phyloP scores from a whole-genome alignment of 202 grass and related monocot genomes.

The Hordeum pubiflorum region DNA sequence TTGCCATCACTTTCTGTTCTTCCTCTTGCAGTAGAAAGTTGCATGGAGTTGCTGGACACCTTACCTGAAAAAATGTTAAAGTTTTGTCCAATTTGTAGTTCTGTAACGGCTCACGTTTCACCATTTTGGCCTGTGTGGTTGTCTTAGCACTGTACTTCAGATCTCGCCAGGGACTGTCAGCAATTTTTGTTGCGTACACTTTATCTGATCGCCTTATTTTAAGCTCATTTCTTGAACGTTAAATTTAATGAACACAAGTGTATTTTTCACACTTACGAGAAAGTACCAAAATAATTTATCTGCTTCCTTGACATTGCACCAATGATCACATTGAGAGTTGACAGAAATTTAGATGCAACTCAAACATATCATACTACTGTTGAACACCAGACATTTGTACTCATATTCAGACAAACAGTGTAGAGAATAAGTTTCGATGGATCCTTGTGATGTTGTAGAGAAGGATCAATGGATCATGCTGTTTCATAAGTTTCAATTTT shows the following conservation, averaged over 20 bases:
- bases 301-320: not conserved
- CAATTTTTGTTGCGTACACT: not conserved
- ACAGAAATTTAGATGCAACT: not conserved
- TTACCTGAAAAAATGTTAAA: not conserved
- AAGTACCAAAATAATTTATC: not conserved
- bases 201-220: not conserved
- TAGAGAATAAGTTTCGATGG: not conserved
- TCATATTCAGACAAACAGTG: not conserved
- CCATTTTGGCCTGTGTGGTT: not conserved
- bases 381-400: not conserved
- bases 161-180: not conserved
- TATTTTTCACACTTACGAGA: not conserved
- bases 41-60: not conserved
- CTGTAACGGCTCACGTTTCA: not conserved
- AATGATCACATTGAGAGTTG: not conserved
- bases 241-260: not conserved
- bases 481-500: not conserved
- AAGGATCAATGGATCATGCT: not conserved
- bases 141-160: not conserved
- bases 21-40: constrained; percentile 8
- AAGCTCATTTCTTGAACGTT: not conserved
- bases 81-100: not conserved
- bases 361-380: not conserved
- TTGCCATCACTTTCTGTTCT: constrained; percentile 22
- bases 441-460: not conserved